Evolutionary conservation across 306 rosid species (phyloP).

Genomic region (Crotalaria pallida): DNA sequence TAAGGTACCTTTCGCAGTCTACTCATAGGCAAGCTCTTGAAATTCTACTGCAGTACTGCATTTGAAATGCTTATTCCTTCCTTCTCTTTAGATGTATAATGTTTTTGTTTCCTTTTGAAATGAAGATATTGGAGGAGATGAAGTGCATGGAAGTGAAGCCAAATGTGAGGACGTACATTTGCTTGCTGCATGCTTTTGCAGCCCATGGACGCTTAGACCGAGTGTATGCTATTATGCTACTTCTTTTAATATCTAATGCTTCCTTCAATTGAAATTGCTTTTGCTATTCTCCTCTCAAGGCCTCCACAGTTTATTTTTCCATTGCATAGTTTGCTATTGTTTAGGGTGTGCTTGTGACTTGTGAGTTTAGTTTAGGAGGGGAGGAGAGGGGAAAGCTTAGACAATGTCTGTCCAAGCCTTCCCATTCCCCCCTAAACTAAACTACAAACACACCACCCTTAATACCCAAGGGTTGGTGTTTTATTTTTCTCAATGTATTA

Average conservation of each 20-base stretch:
- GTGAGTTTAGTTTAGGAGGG: too few relatives aligned
- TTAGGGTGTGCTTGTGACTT: neutral
- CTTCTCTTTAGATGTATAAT: neutral
- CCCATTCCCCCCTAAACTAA: too few relatives aligned
- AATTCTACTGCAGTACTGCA: neutral
- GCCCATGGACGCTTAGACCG: constrained; percentile 71
- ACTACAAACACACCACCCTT: too few relatives aligned
- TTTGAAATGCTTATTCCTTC: neutral
- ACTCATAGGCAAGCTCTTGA: neutral
- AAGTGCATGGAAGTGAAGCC: constrained; percentile 74
- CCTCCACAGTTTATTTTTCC: neutral
- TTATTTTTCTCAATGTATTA: neutral
- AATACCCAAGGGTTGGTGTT: neutral
- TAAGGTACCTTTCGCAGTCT: constrained; percentile 45
- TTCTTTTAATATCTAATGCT: neutral
- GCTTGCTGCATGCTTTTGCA: constrained; percentile 91
- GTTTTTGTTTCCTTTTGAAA: constrained; percentile 6
- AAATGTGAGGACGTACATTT: constrained; percentile 67
- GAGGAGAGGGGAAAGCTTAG: too few relatives aligned
- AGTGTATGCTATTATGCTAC: constrained; percentile 53
- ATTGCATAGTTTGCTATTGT: neutral
- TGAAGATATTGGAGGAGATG: constrained; percentile 90
- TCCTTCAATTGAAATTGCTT: neutral
- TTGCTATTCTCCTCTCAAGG: neutral
- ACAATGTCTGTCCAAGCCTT: too few relatives aligned